A percentile compares a stretch with the other conserved stretches of the same genome.
Evolutionary conservation across 164 flowering plant species (phyloP).

Genomic region (Tetrastigma voinierianum): DNA sequence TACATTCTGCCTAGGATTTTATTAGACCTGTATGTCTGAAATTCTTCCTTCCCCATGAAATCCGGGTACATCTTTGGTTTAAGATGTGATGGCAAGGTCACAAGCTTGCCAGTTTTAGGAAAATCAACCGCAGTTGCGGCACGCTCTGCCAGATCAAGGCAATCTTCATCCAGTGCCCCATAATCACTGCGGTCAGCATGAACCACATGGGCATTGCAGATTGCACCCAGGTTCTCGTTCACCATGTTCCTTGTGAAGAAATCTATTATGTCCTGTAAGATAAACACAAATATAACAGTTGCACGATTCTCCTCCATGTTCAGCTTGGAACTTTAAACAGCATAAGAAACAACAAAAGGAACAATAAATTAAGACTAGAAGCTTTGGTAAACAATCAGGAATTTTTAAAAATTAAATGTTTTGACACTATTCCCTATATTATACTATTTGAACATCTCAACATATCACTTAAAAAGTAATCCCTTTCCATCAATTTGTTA

Average conservation of each 20-base stretch:
- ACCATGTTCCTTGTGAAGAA: conserved; percentile 77
- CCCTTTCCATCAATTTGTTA: no score
- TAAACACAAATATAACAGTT: neutral
- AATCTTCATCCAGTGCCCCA: conserved; percentile 84
- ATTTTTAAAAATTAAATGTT: no score
- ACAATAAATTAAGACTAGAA: neutral
- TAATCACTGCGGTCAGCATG: conserved; percentile 80
- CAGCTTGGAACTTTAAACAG: no score
- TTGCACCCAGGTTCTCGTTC: conserved; percentile 70
- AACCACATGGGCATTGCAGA: conserved; percentile 96
- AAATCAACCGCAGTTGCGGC: conserved; percentile 96
- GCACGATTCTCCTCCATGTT: no score
- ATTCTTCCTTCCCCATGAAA: conserved; percentile 84
- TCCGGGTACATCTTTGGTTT: conserved; percentile 88
- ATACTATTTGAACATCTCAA: no score
- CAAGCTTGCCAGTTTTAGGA: conserved; percentile 90
- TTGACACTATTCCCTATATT: no score
- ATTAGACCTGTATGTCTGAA: conserved; percentile 60
- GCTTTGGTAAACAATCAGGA: no score
- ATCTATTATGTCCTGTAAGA: conserved; percentile 72
- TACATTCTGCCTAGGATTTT: conserved; percentile 80
- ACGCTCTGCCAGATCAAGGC: conserved; percentile 70
- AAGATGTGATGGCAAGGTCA: conserved; percentile 60
- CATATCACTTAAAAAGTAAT: no score
- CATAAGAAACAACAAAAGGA: neutral